phyloP scores from a whole-genome alignment of 768 basidiomycete genomes.

The Boletus pseudopeckii region DNA sequence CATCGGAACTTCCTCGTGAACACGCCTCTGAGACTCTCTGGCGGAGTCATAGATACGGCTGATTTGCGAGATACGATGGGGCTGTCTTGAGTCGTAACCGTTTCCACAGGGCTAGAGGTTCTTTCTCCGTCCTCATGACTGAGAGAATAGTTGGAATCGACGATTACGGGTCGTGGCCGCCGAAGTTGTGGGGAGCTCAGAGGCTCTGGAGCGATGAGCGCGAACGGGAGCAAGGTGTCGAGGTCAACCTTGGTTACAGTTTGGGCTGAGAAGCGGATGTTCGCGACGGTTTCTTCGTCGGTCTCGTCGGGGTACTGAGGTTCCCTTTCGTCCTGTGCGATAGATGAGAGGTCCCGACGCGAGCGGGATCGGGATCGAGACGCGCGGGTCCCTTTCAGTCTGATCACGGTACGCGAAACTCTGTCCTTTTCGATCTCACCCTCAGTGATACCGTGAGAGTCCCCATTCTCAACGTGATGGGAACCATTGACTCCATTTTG shows the following conservation, averaged over 20 bases:
- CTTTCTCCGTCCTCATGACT: conserved; percentile 17
- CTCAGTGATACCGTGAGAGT: conserved; percentile 29
- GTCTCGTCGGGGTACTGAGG: conserved; percentile 53
- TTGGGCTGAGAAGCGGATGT: conserved; percentile 73
- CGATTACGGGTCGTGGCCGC: conserved; percentile 9
- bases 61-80: conserved; percentile 38
- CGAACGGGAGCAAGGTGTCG: conserved; percentile 65
- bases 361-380: conserved; percentile 71
- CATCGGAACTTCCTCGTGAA: conserved; percentile 81
- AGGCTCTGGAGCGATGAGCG: conserved; percentile 71
- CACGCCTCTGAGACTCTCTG: conserved; percentile 67
- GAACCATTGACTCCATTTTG: conserved; percentile 30
- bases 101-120: conserved; percentile 20
- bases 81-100: conserved; percentile 36
- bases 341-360: conserved; percentile 62
- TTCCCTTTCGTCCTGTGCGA: conserved; percentile 54
- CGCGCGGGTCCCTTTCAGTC: conserved; percentile 46
- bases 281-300: conserved; percentile 69
- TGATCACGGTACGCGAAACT: conserved; percentile 71
- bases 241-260: conserved; percentile 61
- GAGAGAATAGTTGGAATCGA: conserved; percentile 20
- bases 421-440: conserved; percentile 52
- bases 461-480: conserved; percentile 29
- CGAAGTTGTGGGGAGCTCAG: conserved; percentile 37
- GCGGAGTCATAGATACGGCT: conserved; percentile 44